A percentile compares a stretch with the other conserved stretches of the same genome.
These are phyloP conservation scores for Exophiala oligosperma DNA, from an alignment of 2,329 filamentous ascomycete genomes.

Conservation along the genomic window DNA sequence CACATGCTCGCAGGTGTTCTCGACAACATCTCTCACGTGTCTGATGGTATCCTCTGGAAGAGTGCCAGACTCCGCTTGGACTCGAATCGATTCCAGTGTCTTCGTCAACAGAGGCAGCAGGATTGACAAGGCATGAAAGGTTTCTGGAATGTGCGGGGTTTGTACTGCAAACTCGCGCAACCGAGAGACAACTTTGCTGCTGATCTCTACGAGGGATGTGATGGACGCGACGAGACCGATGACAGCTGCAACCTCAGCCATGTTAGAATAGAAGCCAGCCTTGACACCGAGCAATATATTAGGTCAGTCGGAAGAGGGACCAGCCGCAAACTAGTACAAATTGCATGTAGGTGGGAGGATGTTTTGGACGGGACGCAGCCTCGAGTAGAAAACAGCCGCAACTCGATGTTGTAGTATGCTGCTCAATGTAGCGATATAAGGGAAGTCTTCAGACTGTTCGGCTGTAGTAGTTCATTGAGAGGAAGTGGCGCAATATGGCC, in stretches of 20 bases:
- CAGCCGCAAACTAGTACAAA: too few relatives aligned
- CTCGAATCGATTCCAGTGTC: constrained; percentile 2
- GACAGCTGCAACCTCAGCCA: constrained; percentile 7
- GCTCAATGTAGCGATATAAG: too few relatives aligned
- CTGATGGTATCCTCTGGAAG: background rate
- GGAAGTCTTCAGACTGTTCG: too few relatives aligned
- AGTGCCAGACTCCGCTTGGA: background rate
- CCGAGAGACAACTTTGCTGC: constrained; percentile 2
- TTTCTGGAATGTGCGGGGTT: constrained; percentile 1
- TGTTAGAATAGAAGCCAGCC: background rate
- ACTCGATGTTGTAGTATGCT: too few relatives aligned
- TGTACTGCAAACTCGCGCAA: constrained; percentile 3
- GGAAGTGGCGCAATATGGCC: too few relatives aligned
- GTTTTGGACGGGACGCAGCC: too few relatives aligned
- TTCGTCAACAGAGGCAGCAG: constrained; percentile 1
- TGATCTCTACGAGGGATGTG: constrained; percentile 1
- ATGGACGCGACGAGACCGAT: constrained; percentile 8
- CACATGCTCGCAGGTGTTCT: background rate
- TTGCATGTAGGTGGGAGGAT: too few relatives aligned
- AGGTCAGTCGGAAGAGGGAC: too few relatives aligned
- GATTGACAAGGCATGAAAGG: background rate
- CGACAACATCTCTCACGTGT: background rate
- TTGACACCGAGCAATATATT: background rate
- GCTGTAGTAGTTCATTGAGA: too few relatives aligned
- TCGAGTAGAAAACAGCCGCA: too few relatives aligned